These are phyloP conservation scores for Chlamydomonas reinhardtii DNA, from an alignment of 163 green algal genomes.

Conservation along the genomic window DNA sequence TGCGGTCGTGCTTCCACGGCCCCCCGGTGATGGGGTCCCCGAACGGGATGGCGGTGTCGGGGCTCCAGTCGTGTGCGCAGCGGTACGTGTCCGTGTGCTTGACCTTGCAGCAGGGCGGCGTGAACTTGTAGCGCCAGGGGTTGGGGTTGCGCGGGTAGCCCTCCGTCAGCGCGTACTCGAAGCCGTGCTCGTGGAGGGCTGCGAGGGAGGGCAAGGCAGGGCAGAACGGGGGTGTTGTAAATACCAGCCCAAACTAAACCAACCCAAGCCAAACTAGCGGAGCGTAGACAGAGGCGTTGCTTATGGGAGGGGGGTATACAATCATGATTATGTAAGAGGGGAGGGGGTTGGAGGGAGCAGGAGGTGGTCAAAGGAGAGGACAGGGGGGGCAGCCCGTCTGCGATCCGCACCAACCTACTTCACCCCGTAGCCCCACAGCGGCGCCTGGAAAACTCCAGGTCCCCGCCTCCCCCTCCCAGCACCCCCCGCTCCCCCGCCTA, in stretches of 20 bases:
- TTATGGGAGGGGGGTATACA: too few relatives aligned
- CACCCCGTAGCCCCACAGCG: too few relatives aligned
- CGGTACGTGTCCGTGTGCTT: conserved; percentile 59
- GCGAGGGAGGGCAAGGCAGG: not conserved
- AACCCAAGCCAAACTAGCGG: too few relatives aligned
- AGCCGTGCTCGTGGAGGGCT: conserved; percentile 62
- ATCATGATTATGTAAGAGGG: not conserved
- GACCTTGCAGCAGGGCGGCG: conserved; percentile 62
- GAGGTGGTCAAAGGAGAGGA: too few relatives aligned
- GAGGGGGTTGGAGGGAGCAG: not conserved
- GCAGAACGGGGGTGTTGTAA: too few relatives aligned
- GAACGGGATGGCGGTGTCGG: conserved; percentile 57
- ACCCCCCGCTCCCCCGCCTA: too few relatives aligned
- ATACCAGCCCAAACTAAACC: too few relatives aligned
- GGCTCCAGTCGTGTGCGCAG: conserved; percentile 55
- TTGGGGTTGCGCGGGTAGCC: conserved; percentile 59
- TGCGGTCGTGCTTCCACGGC: conserved; percentile 39
- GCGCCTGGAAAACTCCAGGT: too few relatives aligned
- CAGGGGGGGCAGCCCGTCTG: too few relatives aligned
- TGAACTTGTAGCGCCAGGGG: conserved; percentile 64
- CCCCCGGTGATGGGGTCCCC: conserved; percentile 54
- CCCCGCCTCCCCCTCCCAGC: too few relatives aligned
- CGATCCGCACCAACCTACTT: too few relatives aligned
- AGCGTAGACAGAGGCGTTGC: too few relatives aligned
- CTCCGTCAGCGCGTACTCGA: conserved; percentile 60